A percentile compares a stretch with the other conserved stretches of the same genome.
Evolutionary conservation across 495 filamentous ascomycete genomes (phyloP).

Genomic region (Trichocladium uniseriatum): DNA sequence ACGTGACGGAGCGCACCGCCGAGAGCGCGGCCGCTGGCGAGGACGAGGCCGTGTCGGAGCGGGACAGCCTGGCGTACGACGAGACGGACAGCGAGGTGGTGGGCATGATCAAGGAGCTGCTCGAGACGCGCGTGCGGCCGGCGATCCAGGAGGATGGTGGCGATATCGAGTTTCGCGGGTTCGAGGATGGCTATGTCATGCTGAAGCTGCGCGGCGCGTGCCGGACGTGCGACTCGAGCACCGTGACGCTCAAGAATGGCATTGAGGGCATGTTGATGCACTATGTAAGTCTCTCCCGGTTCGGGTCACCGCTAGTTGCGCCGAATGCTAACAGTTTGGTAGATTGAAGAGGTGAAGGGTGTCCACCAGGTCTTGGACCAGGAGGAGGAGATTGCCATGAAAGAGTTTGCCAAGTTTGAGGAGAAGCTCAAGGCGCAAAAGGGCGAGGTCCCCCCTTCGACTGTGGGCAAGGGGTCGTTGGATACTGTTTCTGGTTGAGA

Average conservation of each 20-base stretch:
- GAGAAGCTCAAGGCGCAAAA: slow-evolving; percentile 82
- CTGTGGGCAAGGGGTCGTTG: slow-evolving; percentile 54
- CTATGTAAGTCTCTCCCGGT: slow-evolving; percentile 35
- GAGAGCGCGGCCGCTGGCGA: slow-evolving; percentile 26
- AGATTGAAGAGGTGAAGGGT: slow-evolving; percentile 94
- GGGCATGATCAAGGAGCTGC: slow-evolving; percentile 96
- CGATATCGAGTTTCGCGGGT: slow-evolving; percentile 89
- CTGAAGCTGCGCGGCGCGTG: slow-evolving; percentile 89
- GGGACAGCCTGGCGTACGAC: slow-evolving; percentile 66
- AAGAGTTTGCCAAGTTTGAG: slow-evolving; percentile 93
- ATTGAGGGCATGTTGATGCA: slow-evolving; percentile 96
- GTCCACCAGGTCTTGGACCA: slow-evolving; percentile 85
- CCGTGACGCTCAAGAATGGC: slow-evolving; percentile 88
- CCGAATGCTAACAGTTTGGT: slow-evolving; percentile 6
- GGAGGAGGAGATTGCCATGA: slow-evolving; percentile 82
- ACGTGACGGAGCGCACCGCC: slow-evolving; percentile 50
- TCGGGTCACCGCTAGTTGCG: neutral
- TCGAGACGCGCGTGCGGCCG: slow-evolving; percentile 89
- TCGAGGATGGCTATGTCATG: slow-evolving; percentile 73
- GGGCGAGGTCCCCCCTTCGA: slow-evolving; percentile 43
- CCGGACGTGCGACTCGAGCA: slow-evolving; percentile 90
- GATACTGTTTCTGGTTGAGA: slow-evolving; percentile 49
- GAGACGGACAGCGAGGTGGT: slow-evolving; percentile 89
- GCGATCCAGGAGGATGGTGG: slow-evolving; percentile 96
- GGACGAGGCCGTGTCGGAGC: slow-evolving; percentile 33